These are phyloP conservation scores for Borovskyia barvae DNA, from an alignment of 208 protist genomes.

Conservation along the genomic window DNA sequence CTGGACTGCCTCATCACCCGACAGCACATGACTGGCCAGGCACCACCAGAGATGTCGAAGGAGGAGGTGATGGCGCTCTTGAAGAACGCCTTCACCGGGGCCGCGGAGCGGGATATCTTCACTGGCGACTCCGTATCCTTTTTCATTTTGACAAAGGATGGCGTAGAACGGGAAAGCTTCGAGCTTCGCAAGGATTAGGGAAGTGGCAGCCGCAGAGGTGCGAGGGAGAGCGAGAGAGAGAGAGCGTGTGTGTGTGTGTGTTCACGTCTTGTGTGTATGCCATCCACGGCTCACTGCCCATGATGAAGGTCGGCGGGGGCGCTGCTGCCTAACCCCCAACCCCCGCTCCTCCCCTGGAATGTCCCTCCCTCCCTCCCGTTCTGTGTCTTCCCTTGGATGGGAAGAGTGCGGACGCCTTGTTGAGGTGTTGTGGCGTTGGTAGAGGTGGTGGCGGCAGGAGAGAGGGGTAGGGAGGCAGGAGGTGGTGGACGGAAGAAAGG, in stretches of 20 bases:
- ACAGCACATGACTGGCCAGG: constrained; percentile 74
- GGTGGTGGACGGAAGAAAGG: too few relatives aligned
- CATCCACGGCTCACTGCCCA: too few relatives aligned
- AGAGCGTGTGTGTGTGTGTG: background rate
- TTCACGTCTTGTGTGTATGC: background rate
- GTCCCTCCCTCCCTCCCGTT: too few relatives aligned
- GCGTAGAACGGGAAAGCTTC: constrained; percentile 68
- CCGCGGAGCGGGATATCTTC: constrained; percentile 97
- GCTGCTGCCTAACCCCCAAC: too few relatives aligned
- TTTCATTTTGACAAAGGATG: constrained; percentile 85
- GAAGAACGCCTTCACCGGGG: constrained; percentile 96
- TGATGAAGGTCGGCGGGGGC: too few relatives aligned
- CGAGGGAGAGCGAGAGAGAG: background rate
- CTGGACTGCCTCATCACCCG: constrained; percentile 96
- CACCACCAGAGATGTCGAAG: constrained; percentile 54
- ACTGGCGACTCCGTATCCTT: constrained; percentile 97
- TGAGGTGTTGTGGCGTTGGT: too few relatives aligned
- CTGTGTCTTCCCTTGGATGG: too few relatives aligned
- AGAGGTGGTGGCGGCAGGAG: too few relatives aligned
- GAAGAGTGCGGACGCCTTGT: too few relatives aligned
- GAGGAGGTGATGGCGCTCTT: constrained; percentile 91
- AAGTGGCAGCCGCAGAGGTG: background rate
- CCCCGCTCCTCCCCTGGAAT: too few relatives aligned
- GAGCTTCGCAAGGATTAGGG: constrained; percentile 71
- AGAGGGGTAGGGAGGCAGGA: too few relatives aligned